Evolutionary conservation across 306 rosid genomes (phyloP).

Genomic region (Prunus campanulata): DNA sequence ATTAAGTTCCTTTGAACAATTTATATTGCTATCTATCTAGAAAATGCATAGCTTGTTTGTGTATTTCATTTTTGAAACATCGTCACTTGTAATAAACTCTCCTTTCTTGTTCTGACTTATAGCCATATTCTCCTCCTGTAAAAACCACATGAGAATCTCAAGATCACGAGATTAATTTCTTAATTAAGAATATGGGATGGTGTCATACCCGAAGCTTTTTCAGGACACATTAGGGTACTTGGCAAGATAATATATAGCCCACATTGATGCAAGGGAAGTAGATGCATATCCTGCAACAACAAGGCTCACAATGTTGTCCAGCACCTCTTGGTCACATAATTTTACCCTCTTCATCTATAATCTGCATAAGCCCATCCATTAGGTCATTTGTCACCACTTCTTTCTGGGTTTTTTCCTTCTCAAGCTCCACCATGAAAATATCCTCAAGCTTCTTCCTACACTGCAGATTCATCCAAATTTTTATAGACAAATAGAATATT

Average conservation of each 20-base stretch:
- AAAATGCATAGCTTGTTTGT: constrained; percentile 30
- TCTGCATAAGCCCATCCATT: constrained; percentile 49
- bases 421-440: constrained; percentile 36
- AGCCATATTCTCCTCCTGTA: constrained; percentile 42
- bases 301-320: constrained; percentile 38
- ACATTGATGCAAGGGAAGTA: constrained; percentile 28
- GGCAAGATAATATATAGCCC: constrained; percentile 43
- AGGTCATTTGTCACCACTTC: constrained; percentile 22
- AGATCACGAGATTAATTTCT: no score
- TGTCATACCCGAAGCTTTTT: constrained; percentile 29
- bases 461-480: no score
- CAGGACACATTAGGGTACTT: constrained; percentile 43
- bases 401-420: constrained; percentile 26
- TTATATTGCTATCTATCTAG: no score
- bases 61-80: constrained; percentile 33
- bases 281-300: not conserved
- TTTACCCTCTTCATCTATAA: constrained; percentile 37
- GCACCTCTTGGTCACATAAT: constrained; percentile 38
- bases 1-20: no score
- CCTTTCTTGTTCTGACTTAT: constrained; percentile 9
- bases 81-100: constrained; percentile 34
- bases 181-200: no score
- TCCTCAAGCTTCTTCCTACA: constrained; percentile 29
- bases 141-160: not conserved
- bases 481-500: not conserved